Base-by-base conservation (phyloP, 164 flowering plant species). In the Litsea cubeba region DNA sequence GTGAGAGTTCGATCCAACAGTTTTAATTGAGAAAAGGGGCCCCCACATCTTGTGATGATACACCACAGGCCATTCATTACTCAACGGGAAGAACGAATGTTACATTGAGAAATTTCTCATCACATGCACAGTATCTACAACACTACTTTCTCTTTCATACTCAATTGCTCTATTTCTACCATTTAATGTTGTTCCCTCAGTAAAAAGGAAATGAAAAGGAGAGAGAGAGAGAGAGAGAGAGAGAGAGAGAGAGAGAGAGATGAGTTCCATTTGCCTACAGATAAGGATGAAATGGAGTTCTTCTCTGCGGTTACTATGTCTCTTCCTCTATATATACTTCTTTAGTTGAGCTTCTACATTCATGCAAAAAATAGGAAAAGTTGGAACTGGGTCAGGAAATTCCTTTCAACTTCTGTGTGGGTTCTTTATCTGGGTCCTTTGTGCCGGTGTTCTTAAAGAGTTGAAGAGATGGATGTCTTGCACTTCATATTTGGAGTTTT, bases 401-500 rank as follows among this genome's bases (percentile, higher is more conserved):
- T 20, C 11, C 11, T 40, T 7, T 40, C 26, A 20, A 63, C 66
- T 63, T 63, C 66, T 22, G 24, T 7, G 18, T 22, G 11, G 25
- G 66, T 63, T 63, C 14, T 24, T 63, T 17, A 28, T 17, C 35
- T 66, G 69, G 49, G 5, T 66, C 12, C 15, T 15, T 30, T 66
- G 69, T 66, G 28, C 20, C 10, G 8, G 69, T 66, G 46, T 66
- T 66, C 69, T 66, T 66, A 40, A 40, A 40, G 50, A 66, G 18
- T 20, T 6, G 70, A 58, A 73, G 57, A 68, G 50, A 81, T 86
- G 90, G 25, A 0, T 1, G 30, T 22, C 14, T 22, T 24, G 28
- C 91, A 87, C 76, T 85, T 88, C 83, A 18, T 87, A 68, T 87
- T 91, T 71, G 96, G 96, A 12, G 74, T 91, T 78, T 84, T 87